Evolutionary conservation across 129 eudicot genomes (phyloP), one percentile per base, ranked within the genome.

Genomic region (Ambrosia trifida): DNA sequence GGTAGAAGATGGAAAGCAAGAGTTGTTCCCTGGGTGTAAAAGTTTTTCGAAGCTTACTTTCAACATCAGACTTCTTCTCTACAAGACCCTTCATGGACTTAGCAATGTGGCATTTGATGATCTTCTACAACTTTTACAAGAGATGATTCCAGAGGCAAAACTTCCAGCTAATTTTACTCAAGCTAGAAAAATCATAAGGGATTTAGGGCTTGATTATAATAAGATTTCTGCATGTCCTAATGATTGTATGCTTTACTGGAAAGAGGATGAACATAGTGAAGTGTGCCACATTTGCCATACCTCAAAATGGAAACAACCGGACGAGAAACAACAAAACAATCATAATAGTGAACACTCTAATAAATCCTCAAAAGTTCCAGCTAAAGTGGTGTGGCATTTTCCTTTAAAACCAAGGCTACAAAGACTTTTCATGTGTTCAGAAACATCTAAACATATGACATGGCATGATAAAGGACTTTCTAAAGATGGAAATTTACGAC

Each of bases 61-160:
- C 51, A 41, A 11, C 14, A 43, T 65, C 2, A 65, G 70, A 44
- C 36, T 65, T 11, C 20, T 65, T 19, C 18, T 65, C 17, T 65
- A 17, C 54, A 65, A 65, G 35, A 63, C 68, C 11, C 68, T 38
- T 38, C 43, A 38, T 7, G 43, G 43, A 7, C 43, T 38, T 38
- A 38, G 43, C 2, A 38, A 38, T 63, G 68, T 63, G n/a, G 68
- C 32, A 36, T 63, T 63, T 63, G 31, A 63, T 17, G 68, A 63
- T 63, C 46, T 63, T 47, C 11, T 63, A 17, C 46, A 33, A n/a
- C 46, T 64, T 19, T 12, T 64, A 2, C 8, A 41, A 40, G 52
- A 64, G 33, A 38, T 40, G 30, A 17, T 64, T 17, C 69, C 69
- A 17, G 54, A 65, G 0, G 56, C 24, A 4, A 66, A 66, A 11